Conservation (phyloP, 2,329 filamentous ascomycete genomes). For the Rutstroemia sp. region DNA sequence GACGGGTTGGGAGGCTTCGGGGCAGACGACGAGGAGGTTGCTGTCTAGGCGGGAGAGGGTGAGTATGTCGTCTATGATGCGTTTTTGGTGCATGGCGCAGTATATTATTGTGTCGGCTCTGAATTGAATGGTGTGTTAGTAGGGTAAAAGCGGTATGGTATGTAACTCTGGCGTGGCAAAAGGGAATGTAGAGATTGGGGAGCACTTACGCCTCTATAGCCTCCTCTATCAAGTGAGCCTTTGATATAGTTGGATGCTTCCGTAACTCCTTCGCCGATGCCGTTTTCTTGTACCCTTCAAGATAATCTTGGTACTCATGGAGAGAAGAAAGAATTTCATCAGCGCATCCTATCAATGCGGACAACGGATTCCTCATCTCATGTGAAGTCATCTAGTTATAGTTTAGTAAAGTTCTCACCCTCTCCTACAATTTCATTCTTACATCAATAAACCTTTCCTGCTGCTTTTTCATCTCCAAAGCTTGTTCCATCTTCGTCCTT, state of each 20-base stretch:
- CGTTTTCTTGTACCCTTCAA: too few relatives aligned
- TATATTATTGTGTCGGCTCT: conserved; percentile 69
- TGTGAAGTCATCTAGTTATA: conserved; percentile 50
- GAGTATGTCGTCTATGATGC: conserved; percentile 61
- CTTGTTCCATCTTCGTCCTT: conserved; percentile 37
- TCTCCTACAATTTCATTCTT: too few relatives aligned
- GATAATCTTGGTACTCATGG: conserved; percentile 25
- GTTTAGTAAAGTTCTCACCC: too few relatives aligned
- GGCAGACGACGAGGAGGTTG: conserved; percentile 61
- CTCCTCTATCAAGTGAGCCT: too few relatives aligned
- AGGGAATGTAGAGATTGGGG: too few relatives aligned
- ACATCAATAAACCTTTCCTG: conserved; percentile 73
- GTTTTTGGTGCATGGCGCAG: conserved; percentile 67
- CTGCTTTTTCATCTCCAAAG: conserved; percentile 53
- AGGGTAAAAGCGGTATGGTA: too few relatives aligned
- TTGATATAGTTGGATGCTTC: too few relatives aligned
- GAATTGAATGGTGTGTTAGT: not conserved
- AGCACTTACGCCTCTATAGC: too few relatives aligned
- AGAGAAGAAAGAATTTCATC: conserved; percentile 56
- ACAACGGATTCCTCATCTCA: conserved; percentile 69
- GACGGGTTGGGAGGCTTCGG: conserved; percentile 61
- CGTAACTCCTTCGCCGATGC: too few relatives aligned
- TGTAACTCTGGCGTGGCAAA: too few relatives aligned
- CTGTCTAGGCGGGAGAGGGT: conserved; percentile 65
- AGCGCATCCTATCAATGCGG: conserved; percentile 66